These are phyloP conservation scores for slime mould (Dictyostelium discoideum) DNA, from an alignment of 78 protist species.

Conservation along the genomic window DNA sequence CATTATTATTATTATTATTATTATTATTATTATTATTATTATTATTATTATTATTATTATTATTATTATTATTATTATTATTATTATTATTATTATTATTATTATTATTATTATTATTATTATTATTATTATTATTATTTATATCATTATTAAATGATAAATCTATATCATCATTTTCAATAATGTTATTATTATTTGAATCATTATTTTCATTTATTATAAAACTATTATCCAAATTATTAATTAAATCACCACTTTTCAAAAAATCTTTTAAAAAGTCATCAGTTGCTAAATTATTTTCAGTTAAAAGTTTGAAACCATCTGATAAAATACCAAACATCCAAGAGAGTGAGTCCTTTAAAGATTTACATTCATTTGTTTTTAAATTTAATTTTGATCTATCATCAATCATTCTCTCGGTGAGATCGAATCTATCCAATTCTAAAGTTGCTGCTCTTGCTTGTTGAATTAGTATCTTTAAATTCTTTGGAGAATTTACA, in stretches of 20 bases:
- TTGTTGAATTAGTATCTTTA: conserved; percentile 56
- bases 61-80: neutral
- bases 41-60: neutral
- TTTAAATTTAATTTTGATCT: neutral
- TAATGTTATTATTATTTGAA: neutral
- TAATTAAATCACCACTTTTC: conserved; percentile 1
- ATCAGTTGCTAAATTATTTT: conserved; percentile 22
- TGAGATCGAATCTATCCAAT: conserved; percentile 51
- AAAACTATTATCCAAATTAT: conserved; percentile 1
- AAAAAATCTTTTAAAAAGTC: conserved; percentile 28
- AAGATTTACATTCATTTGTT: neutral
- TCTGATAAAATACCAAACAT: conserved; percentile 9
- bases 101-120: neutral
- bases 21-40: neutral
- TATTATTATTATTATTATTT: neutral
- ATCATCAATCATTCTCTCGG: conserved; percentile 14
- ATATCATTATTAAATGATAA: neutral
- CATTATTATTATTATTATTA: neutral
- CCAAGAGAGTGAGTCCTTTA: neutral
- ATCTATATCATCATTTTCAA: neutral
- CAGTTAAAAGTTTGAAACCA: conserved; percentile 12
- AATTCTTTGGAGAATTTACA: conserved; percentile 1
- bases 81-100: neutral
- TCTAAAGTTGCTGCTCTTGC: conserved; percentile 70
- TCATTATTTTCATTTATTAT: conserved; percentile 10